phyloP scores from a whole-genome alignment of 1,139 yeast species.

The Saccharomyces uvarum region DNA sequence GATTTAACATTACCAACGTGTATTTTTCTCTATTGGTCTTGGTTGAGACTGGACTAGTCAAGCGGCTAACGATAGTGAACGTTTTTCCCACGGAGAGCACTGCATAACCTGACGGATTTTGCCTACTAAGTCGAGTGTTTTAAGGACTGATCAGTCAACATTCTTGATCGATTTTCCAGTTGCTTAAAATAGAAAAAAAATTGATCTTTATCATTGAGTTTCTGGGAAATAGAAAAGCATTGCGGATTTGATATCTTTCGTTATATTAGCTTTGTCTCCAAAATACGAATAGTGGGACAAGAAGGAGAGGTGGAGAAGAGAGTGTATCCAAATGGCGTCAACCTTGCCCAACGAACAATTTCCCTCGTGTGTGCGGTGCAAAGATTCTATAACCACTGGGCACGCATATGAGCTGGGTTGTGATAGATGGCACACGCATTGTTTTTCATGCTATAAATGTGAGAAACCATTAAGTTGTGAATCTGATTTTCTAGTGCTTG shows the following conservation, averaged over 20 bases:
- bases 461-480: constrained; percentile 70
- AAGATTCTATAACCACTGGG: constrained; percentile 53
- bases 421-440: constrained; percentile 91
- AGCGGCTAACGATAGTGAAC: not conserved
- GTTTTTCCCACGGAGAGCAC: not conserved
- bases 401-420: constrained; percentile 83
- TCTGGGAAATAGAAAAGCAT: not conserved
- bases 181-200: not conserved
- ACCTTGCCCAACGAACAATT: constrained; percentile 1
- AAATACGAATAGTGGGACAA: not conserved
- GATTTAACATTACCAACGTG: not conserved
- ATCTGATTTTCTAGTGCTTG: constrained; percentile 81
- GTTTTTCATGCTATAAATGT: constrained; percentile 87
- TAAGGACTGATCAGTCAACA: not conserved
- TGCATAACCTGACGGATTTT: not conserved
- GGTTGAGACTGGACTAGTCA: not conserved
- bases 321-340: not conserved
- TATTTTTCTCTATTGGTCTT: not conserved
- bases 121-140: not conserved
- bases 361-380: constrained; percentile 29
- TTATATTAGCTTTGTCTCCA: not conserved
- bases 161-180: not conserved
- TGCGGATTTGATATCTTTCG: not conserved
- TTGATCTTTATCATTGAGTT: not conserved
- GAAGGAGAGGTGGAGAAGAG: not conserved